phyloP scores from a whole-genome alignment of 2,329 filamentous ascomycete genomes.

The Dactylellina sp. region DNA sequence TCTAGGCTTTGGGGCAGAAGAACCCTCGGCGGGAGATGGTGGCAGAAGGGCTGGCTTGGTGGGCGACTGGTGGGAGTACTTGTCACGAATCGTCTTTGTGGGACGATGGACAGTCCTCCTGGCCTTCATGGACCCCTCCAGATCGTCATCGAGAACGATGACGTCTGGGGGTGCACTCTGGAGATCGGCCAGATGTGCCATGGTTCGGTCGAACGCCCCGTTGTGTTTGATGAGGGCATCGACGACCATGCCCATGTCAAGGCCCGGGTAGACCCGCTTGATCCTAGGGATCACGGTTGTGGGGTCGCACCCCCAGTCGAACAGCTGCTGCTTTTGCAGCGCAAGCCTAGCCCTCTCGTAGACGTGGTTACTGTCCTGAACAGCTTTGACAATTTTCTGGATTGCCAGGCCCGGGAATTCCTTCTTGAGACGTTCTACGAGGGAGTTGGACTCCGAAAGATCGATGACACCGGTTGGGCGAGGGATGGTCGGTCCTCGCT shows the following conservation, averaged over 20 bases:
- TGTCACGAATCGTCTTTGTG: constrained; percentile 53
- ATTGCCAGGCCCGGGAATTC: constrained; percentile 41
- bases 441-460: constrained; percentile 29
- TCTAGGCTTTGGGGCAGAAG: constrained; percentile 63
- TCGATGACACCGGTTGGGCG: constrained; percentile 40
- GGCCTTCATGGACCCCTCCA: constrained; percentile 58
- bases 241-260: constrained; percentile 22
- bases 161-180: constrained; percentile 57
- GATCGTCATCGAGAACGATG: constrained; percentile 60
- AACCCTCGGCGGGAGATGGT: constrained; percentile 58
- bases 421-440: constrained; percentile 25
- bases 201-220: constrained; percentile 59
- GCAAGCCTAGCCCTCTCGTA: constrained; percentile 40
- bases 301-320: constrained; percentile 36
- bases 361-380: constrained; percentile 45
- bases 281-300: constrained; percentile 30
- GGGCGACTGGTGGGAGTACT: constrained; percentile 55
- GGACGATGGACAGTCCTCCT: constrained; percentile 42
- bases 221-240: constrained; percentile 56
- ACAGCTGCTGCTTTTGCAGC: constrained; percentile 43
- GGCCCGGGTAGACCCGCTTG: constrained; percentile 40
- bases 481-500: constrained; percentile 23
- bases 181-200: constrained; percentile 59
- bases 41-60: constrained; percentile 44
- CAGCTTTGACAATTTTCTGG: constrained; percentile 43